Evolutionary conservation across 2,329 filamentous ascomycete genomes (phyloP), one percentile per base, ranked within the genome.

Genomic region (Claviceps pazoutovae): DNA sequence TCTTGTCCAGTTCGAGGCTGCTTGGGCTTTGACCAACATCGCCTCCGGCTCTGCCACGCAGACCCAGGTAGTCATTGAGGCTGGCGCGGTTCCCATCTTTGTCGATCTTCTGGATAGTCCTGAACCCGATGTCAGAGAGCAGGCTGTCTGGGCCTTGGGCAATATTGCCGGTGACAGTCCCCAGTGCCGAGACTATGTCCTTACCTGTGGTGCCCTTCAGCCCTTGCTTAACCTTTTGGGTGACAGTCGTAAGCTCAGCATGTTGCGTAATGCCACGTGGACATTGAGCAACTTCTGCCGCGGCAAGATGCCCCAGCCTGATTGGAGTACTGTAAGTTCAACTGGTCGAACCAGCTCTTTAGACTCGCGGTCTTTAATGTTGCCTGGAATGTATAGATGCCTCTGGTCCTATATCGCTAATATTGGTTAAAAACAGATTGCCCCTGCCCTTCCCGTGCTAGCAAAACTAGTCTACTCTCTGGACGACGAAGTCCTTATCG

Each of bases 131-230:
- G 93, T 98, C 45, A 81, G 93, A 59, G 93, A 98, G 72, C 93
- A 98, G 72, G 93, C 93, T 53, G 93, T 98, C 51, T 98, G 93
- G 93, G 93, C 93, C 45, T 76, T 98, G 51, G 93, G 93, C 65
- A 98, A 98, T 74, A 98, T 98, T 72, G 93, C 93, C 58, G 93
- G 93, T 72, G 93, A 98, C 69, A 97, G 91, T 76, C 93, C 93
- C 57, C 83, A 88, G 64, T 98, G 93, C 80, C 84, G 93, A 64
- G 93, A 98, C 71, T 98, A 95, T 67, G 93, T 98, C 55, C 79
- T 98, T 53, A 83, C 84, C 68, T 88, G 87, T 59, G 90, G 90
- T 62, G 93, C 93, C 56, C 80, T 98, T 50, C 88, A 88, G 69
- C 93, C 93, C 50, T 79, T 98, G 53, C 80, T 98, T 53, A 81